Evolutionary conservation across 23 red algal genomes (phyloP).

Genomic region (Gracilariopsis chorda): DNA sequence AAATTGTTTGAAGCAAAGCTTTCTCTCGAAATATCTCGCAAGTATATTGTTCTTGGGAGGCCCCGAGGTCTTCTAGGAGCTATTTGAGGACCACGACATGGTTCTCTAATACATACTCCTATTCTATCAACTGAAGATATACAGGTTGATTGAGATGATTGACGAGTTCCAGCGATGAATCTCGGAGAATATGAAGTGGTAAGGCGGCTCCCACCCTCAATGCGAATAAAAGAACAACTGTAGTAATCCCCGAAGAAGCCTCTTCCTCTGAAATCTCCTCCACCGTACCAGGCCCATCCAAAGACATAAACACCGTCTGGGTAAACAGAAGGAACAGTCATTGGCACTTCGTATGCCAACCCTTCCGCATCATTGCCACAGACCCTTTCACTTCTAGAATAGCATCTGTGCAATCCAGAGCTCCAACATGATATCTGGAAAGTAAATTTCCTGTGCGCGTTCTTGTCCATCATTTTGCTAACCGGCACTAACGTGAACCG

Average conservation of each 20-base stretch:
- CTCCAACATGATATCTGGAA: constrained; percentile 75
- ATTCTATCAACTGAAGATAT: constrained; percentile 29
- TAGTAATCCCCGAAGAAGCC: constrained; percentile 75
- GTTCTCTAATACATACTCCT: constrained; percentile 29
- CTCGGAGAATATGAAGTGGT: constrained; percentile 13
- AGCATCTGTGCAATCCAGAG: constrained; percentile 40
- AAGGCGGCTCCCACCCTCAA: constrained; percentile 38
- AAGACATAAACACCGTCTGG: constrained; percentile 65
- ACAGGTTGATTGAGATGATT: not conserved
- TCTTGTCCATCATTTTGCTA: constrained; percentile 50
- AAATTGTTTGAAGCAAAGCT: not conserved
- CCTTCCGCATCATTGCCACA: constrained; percentile 58
- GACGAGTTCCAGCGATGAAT: constrained; percentile 32
- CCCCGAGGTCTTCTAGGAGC: not conserved
- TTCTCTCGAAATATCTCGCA: not conserved
- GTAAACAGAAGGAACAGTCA: constrained; percentile 52
- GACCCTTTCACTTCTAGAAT: constrained; percentile 29
- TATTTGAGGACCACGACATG: constrained; percentile 3
- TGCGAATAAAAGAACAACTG: constrained; percentile 60
- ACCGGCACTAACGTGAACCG: constrained; percentile 57
- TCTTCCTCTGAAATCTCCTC: constrained; percentile 26
- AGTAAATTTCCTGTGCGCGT: constrained; percentile 58
- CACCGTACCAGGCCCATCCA: constrained; percentile 74
- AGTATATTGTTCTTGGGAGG: constrained; percentile 13
- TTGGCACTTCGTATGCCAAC: constrained; percentile 36